These are phyloP conservation scores for Ophiognomonia clavigignenti-juglandacearum DNA, from an alignment of 2,329 filamentous ascomycete genomes.

Conservation along the genomic window DNA sequence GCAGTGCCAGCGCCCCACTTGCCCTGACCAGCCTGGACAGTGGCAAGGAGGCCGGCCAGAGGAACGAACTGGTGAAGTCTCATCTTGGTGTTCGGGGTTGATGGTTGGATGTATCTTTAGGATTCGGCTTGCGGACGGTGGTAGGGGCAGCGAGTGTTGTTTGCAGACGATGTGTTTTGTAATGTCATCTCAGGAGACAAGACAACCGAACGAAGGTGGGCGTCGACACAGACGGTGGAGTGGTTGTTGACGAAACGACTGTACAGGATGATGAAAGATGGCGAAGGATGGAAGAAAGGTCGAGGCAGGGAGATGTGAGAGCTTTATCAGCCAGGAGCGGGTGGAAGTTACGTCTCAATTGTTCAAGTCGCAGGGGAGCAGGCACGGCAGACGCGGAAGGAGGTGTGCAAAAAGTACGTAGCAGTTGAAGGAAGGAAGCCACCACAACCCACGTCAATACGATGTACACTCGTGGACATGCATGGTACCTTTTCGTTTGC, in stretches of 20 bases:
- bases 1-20: slow-evolving; percentile 16
- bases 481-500: no score
- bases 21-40: slow-evolving; percentile 19
- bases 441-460: no score
- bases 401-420: no score
- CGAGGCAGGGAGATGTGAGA: slow-evolving; percentile 3
- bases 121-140: not conserved
- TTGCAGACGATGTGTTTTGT: not conserved
- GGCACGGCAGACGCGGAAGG: no score
- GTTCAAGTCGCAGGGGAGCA: no score
- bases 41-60: slow-evolving; percentile 12
- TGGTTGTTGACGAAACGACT: slow-evolving; percentile 6
- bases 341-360: no score
- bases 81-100: slow-evolving; percentile 17
- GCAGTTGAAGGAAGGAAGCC: no score
- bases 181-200: not conserved
- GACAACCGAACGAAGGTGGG: slow-evolving; percentile 9
- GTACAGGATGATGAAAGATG: slow-evolving; percentile 6
- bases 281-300: not conserved
- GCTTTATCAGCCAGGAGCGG: no score
- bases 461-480: no score
- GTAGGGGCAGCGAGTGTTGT: not conserved
- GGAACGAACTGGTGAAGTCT: slow-evolving; percentile 13
- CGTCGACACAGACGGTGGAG: slow-evolving; percentile 8
- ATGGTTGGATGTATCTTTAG: not conserved